Conservation (phyloP, 2,329 filamentous ascomycete species). For the Cercospora nicotianae region DNA sequence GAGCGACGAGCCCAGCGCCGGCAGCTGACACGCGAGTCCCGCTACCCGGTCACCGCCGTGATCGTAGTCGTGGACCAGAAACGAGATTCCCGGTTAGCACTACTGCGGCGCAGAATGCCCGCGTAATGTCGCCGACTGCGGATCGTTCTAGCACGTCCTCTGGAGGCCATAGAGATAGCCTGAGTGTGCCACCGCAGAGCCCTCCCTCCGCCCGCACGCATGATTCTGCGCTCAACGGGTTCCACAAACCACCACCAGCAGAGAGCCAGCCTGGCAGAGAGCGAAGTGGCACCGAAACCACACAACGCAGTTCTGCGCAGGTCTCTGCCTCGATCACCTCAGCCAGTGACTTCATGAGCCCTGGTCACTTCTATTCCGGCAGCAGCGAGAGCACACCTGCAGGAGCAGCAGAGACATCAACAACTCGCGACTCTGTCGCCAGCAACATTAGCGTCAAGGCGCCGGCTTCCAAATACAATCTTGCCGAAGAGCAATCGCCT, state of each 20-base stretch:
- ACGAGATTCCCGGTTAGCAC: constrained; percentile 77
- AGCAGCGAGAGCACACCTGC: constrained; percentile 29
- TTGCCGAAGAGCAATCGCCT: constrained; percentile 25
- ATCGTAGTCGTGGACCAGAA: constrained; percentile 66
- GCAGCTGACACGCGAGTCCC: constrained; percentile 39
- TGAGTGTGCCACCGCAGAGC: constrained; percentile 76
- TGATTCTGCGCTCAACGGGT: constrained; percentile 30
- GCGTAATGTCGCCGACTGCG: constrained; percentile 45
- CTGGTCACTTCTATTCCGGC: constrained; percentile 32
- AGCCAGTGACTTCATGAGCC: constrained; percentile 31
- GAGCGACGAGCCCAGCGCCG: constrained; percentile 51
- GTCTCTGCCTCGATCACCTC: constrained; percentile 35
- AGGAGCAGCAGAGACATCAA: constrained; percentile 10
- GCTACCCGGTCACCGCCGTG: constrained; percentile 65
- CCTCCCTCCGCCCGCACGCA: constrained; percentile 37
- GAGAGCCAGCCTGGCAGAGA: constrained; percentile 26
- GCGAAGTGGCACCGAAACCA: constrained; percentile 27
- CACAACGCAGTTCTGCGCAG: constrained; percentile 27
- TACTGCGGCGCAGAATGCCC: constrained; percentile 48
- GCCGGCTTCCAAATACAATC: constrained; percentile 19
- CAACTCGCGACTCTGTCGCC: constrained; percentile 10
- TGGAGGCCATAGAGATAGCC: constrained; percentile 60
- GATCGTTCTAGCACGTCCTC: constrained; percentile 25
- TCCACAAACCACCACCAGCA: constrained; percentile 37
- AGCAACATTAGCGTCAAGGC: constrained; percentile 21